A percentile compares a stretch with the other conserved stretches of the same genome.
phyloP scores from a whole-genome alignment of 176 grass and related monocot genomes.

The Microstegium vimineum region DNA sequence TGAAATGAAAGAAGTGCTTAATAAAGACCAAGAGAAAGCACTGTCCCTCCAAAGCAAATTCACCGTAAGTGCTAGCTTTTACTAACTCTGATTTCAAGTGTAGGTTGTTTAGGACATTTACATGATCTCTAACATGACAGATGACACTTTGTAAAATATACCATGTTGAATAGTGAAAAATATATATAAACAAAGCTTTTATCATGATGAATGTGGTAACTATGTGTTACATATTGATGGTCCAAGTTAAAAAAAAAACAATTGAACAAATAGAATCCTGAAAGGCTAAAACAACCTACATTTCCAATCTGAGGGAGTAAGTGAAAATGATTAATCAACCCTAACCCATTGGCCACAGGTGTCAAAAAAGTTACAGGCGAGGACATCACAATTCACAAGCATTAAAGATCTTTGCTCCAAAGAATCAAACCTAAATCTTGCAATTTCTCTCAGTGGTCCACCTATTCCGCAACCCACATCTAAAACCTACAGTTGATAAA shows the following conservation, averaged over 20 bases:
- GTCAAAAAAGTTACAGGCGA: neutral
- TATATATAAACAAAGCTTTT: neutral
- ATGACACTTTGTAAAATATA: neutral
- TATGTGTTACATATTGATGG: neutral
- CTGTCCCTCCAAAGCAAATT: neutral
- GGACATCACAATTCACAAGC: constrained; percentile 3
- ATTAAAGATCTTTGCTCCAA: neutral
- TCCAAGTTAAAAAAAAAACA: neutral
- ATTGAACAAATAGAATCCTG: neutral
- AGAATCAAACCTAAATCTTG: constrained; percentile 79
- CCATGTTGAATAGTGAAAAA: neutral
- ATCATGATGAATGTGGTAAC: neutral
- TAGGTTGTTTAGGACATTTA: neutral
- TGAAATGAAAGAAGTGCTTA: constrained; percentile 19
- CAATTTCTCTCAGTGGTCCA: constrained; percentile 92
- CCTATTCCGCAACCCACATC: constrained; percentile 98
- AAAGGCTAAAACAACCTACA: neutral
- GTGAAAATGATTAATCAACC: constrained; percentile 4
- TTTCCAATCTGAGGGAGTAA: neutral
- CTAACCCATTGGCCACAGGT: neutral
- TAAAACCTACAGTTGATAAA: constrained; percentile 59
- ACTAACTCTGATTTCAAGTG: neutral
- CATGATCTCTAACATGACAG: neutral
- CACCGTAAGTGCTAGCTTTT: neutral
- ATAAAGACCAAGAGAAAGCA: neutral